Evolutionary conservation across 257 asterid species (phyloP).

Genomic region (Solanum pimpinellifolium): DNA sequence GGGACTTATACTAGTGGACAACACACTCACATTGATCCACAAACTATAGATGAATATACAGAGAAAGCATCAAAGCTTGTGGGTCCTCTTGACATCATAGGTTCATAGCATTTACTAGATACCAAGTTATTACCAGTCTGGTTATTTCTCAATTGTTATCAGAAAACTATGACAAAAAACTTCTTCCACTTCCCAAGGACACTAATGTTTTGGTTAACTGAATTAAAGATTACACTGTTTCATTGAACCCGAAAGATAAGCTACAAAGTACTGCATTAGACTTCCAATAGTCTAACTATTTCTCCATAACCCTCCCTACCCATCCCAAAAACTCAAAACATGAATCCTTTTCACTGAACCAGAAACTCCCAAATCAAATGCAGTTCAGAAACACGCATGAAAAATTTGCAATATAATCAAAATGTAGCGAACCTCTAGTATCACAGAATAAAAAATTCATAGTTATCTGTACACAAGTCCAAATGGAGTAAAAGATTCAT

Average conservation of each 20-base stretch:
- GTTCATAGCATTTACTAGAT: neutral
- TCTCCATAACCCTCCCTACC: neutral
- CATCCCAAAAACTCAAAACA: neutral
- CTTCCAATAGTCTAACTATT: neutral
- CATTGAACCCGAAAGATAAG: neutral
- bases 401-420: neutral
- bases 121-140: neutral
- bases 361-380: neutral
- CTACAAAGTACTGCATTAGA: neutral
- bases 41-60: neutral
- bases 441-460: neutral
- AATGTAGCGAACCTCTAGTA: neutral
- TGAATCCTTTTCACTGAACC: neutral
- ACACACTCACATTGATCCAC: neutral
- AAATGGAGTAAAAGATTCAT: neutral
- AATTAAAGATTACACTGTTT: neutral
- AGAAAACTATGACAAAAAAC: neutral
- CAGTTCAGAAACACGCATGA: neutral
- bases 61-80: neutral
- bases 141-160: neutral
- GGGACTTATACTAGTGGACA: neutral
- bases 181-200: neutral
- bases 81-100: neutral
- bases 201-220: neutral
- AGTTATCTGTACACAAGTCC: neutral